These are phyloP conservation scores for Termitomyces sp. DNA, from an alignment of 768 basidiomycete species.

Conservation along the genomic window DNA sequence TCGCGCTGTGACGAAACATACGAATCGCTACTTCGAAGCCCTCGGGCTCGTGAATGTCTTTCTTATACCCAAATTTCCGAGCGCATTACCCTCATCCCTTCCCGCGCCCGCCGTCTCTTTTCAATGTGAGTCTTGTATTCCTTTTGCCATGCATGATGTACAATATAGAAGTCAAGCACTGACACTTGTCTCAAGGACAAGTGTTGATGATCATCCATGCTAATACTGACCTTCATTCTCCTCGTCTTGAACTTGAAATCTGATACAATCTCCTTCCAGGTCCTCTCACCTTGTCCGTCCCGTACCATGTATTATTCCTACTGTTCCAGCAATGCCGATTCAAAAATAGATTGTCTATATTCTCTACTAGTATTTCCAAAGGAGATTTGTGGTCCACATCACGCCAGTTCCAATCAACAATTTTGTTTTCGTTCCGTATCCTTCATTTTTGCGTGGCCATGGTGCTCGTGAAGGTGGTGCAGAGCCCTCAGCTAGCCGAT, in stretches of 20 bases:
- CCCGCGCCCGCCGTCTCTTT: background rate
- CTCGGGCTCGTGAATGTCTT: conserved; percentile 56
- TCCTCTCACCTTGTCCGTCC: background rate
- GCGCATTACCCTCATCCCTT: conserved; percentile 19
- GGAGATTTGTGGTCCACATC: conserved; percentile 63
- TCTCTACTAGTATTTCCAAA: conserved; percentile 40
- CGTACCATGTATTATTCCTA: background rate
- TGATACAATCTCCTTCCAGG: background rate
- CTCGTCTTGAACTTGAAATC: background rate
- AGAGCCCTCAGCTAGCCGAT: conserved; percentile 37
- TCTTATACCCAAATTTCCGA: conserved; percentile 94
- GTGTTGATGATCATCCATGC: conserved; percentile 81
- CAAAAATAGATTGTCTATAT: background rate
- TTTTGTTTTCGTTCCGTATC: conserved; percentile 37
- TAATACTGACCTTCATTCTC: conserved; percentile 65
- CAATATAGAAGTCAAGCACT: conserved; percentile 90
- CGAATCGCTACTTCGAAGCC: conserved; percentile 91
- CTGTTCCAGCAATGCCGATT: background rate
- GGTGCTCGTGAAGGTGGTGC: conserved; percentile 19
- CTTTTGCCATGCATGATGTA: conserved; percentile 42
- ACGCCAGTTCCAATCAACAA: conserved; percentile 33
- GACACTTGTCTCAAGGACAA: conserved; percentile 67
- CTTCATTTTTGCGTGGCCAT: conserved; percentile 25
- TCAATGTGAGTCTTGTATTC: conserved; percentile 23
- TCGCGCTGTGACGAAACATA: conserved; percentile 53